A percentile compares a stretch with the other conserved stretches of the same genome.
Conservation (phyloP, 2,329 filamentous ascomycete species). For the Neocatenulostroma microsporum region DNA sequence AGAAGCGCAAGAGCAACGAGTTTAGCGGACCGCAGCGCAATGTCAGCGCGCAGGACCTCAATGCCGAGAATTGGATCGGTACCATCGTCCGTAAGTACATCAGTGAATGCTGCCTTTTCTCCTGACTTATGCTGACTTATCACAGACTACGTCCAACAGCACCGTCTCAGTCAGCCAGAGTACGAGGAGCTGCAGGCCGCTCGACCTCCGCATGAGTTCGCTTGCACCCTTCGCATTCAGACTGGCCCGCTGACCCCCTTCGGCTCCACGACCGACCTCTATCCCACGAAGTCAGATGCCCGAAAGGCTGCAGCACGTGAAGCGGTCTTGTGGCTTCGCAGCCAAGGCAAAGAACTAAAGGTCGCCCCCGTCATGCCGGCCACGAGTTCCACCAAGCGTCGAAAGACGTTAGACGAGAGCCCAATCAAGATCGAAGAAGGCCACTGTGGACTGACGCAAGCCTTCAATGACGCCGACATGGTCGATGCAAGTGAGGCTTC, state of each 20-base stretch:
- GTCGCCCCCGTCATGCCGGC: slow-evolving; percentile 18
- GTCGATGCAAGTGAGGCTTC: neutral
- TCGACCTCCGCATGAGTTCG: slow-evolving; percentile 11
- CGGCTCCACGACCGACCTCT: slow-evolving; percentile 28
- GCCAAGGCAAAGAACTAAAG: slow-evolving; percentile 20
- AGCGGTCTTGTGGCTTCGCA: slow-evolving; percentile 36
- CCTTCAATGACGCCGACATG: slow-evolving; percentile 7
- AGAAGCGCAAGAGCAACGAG: slow-evolving; percentile 17
- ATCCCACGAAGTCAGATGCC: slow-evolving; percentile 36
- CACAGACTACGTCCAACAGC: slow-evolving; percentile 23
- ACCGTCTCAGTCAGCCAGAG: slow-evolving; percentile 21
- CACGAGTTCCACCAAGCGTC: too few species aligned
- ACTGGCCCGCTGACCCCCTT: slow-evolving; percentile 25
- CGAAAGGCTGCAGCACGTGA: slow-evolving; percentile 34
- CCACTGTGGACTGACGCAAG: slow-evolving; percentile 9
- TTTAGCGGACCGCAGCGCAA: neutral
- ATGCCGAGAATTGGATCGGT: slow-evolving; percentile 32
- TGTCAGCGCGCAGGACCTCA: slow-evolving; percentile 9
- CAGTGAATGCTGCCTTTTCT: slow-evolving; percentile 11
- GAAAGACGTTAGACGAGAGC: too few species aligned
- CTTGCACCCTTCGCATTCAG: slow-evolving; percentile 14
- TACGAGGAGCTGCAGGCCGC: slow-evolving; percentile 33
- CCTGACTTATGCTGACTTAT: slow-evolving; percentile 4
- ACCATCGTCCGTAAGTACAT: too few species aligned
- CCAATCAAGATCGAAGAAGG: too few species aligned